Base-by-base conservation (phyloP, 305 asterid species). In the Caryopteris hybrid region DNA sequence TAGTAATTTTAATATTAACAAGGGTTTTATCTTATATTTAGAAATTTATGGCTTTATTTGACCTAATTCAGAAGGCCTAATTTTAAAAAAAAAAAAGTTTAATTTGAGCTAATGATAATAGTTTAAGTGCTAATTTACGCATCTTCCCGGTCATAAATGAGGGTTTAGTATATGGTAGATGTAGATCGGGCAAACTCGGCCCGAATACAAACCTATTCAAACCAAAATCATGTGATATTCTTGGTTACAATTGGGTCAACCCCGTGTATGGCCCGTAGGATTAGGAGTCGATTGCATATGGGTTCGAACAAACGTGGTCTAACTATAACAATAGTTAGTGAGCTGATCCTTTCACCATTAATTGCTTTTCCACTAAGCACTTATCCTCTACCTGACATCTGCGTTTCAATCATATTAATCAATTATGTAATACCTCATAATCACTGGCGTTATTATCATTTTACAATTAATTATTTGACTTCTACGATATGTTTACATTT, bases 281-380 rank as follows among this genome's bases (percentile, higher is more conserved):
- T 46, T 50, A 22, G 38, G 23, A 45, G 29, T 18, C 20, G 29
- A 43, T 38, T 3, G 6, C 11, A 5, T 3, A 7, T 8, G n/a
- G 17, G 25, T 53, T n/a, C 11, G 31, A 17, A 18, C 31, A 45
- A 18, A 55, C 8, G n/a, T 58, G 72, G 25, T 56, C 20, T 22
- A 57, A 25, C 34, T 12, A 11, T 4, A 52, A 50, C 18, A 23
- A 16, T 11, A 48, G 27, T 43, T 56, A 65, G 54, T 51, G 16
- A 56, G 29, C 27, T 22, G 51, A 73, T 59, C 39, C 16, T 77
- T 57, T 70, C 67, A 22, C 13, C 47, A 39, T 52, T 59, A 64
- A 60, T 71, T 62, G 31, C 45, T 60, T 76, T 33, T 22, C 20
- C 7, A 33, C 74, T 23, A 63, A 57, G 68, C 54, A 67, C 60